These are phyloP conservation scores for Aquanectria penicillioides DNA, from an alignment of 2,329 filamentous ascomycete species.

Conservation along the genomic window DNA sequence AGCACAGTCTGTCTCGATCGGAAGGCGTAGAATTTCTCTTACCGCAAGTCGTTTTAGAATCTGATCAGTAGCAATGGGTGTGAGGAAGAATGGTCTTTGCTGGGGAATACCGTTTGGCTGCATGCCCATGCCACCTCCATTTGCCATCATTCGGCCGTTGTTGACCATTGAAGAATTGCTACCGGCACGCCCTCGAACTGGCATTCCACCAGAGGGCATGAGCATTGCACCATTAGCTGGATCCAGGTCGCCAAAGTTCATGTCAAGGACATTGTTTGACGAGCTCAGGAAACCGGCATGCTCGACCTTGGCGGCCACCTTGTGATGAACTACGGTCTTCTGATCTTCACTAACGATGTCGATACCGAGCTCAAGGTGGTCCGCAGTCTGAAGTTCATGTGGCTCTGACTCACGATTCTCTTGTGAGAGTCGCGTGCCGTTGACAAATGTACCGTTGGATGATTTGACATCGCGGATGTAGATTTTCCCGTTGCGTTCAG, in stretches of 20 bases:
- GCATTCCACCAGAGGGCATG: conserved; percentile 74
- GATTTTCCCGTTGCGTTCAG: conserved; percentile 84
- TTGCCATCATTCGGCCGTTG: conserved; percentile 70
- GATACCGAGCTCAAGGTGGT: conserved; percentile 94
- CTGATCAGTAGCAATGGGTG: conserved; percentile 91
- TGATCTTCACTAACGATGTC: conserved; percentile 99
- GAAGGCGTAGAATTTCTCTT: conserved; percentile 21
- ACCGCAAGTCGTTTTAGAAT: conserved; percentile 75
- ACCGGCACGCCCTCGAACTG: conserved; percentile 75
- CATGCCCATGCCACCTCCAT: conserved; percentile 55
- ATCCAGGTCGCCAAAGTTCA: conserved; percentile 93
- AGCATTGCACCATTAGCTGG: conserved; percentile 80
- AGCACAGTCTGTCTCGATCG: conserved; percentile 19
- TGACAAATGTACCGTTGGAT: conserved; percentile 98
- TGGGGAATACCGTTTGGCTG: conserved; percentile 71
- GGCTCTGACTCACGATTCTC: conserved; percentile 98
- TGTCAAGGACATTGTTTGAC: conserved; percentile 81
- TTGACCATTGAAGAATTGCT: conserved; percentile 72
- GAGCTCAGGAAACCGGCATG: conserved; percentile 86
- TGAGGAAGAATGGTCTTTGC: conserved; percentile 85
- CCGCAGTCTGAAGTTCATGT: conserved; percentile 89
- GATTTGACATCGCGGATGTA: conserved; percentile 98
- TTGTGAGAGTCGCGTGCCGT: conserved; percentile 86
- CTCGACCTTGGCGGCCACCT: conserved; percentile 96
- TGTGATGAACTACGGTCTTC: conserved; percentile 98